phyloP scores from a whole-genome alignment of 805 yeast species.

The Hanseniaspora valbyensis region DNA sequence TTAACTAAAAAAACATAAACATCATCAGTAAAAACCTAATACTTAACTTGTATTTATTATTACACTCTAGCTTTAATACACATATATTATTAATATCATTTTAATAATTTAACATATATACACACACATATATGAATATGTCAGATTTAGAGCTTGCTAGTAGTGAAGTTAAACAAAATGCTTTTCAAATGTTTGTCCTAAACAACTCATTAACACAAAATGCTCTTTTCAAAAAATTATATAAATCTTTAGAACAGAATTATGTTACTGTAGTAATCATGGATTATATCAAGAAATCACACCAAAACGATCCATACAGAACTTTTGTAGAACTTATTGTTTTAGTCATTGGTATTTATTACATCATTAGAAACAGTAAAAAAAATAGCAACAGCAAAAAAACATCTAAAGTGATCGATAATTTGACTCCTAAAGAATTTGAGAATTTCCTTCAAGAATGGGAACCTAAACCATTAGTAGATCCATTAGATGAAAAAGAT shows the following conservation, averaged over 20 bases:
- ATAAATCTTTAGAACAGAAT: neutral
- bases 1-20: too few relatives aligned
- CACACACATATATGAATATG: too few relatives aligned
- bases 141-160: neutral
- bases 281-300: constrained; percentile 71
- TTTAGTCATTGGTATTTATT: constrained; percentile 70
- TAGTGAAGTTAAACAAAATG: neutral
- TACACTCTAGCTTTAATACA: too few relatives aligned
- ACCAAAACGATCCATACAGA: constrained; percentile 87
- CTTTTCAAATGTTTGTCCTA: neutral
- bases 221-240: neutral
- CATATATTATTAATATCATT: too few relatives aligned
- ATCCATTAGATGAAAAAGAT: constrained; percentile 40
- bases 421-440: constrained; percentile 49
- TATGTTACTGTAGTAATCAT: constrained; percentile 28
- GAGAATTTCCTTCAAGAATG: constrained; percentile 82
- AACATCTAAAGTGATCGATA: constrained; percentile 22
- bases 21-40: too few relatives aligned
- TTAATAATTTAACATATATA: too few relatives aligned
- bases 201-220: neutral
- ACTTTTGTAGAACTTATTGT: constrained; percentile 69
- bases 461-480: constrained; percentile 78
- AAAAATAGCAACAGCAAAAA: constrained; percentile 61
- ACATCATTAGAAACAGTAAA: constrained; percentile 60
- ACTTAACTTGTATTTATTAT: too few relatives aligned